Evolutionary conservation across 441 rosid genomes (phyloP), one percentile per base, ranked within the genome.

Genomic region (Raphanus hybrid): DNA sequence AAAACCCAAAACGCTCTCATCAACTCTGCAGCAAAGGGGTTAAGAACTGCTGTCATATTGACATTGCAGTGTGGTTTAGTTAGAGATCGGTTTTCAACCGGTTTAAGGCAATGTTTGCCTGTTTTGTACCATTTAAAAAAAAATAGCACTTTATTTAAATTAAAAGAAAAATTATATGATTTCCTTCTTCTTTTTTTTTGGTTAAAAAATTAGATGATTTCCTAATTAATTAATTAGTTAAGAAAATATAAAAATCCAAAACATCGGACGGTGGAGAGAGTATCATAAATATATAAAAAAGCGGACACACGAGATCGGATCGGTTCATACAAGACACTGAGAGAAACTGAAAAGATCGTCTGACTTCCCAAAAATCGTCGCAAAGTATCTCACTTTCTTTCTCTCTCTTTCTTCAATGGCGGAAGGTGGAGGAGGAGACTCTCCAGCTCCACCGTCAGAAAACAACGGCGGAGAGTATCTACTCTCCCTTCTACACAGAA

Each of bases 401-500:
- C 18, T 48, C 16, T 50, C 55, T 50, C 71, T 73, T 66, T 76
- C 75, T 12, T 71, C 43, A 37, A 90, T 90, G 95, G 61, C 83
- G 55, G 83, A 91, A 75, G 88, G 87, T 73, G 92, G 89, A 60
- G 92, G 89, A 57, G 90, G 79, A 7, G 84, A 86, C 50, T 74
- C 85, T 77, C 85, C 89, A 65, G 83, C 84, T 58, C 81, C 84
- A n/a, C 87, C 87, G 32, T 64, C 80, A 8, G 74, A 79, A 0
- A 83, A 77, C 71, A 82, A 76, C 71, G 98, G 92, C 61, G 98
- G 98, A 3, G 97, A 92, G 59, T 91, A 80, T 69, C 86, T 94
- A 0, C 79, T 94, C 1, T 91, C 97, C 12, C 85, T 94, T 16
- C 86, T 94, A 18, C 94, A 85, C 63, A 85, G 67, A 52, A 50